Base-by-base conservation (phyloP, 805 yeast genomes). In the Wickerhamomyces hampshirensis region DNA sequence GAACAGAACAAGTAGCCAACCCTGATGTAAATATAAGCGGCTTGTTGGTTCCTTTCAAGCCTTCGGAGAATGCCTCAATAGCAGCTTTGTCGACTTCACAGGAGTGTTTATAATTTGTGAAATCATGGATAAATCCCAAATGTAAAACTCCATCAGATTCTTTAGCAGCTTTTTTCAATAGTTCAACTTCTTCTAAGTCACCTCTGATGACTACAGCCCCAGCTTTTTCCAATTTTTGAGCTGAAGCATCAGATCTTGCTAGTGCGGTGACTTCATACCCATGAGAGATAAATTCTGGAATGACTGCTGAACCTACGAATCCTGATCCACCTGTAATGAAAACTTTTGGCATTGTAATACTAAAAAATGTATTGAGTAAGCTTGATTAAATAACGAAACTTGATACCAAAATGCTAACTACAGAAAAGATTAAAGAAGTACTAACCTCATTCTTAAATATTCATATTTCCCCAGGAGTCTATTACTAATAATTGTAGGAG, bases 321-420 rank as follows among this genome's bases (percentile, higher is more conserved):
- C 68, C 66, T 10, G 62, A 42, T 23, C 47, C 66, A 23, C 68
- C 66, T 14, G 67, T 61, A 27, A 63, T 52, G 44, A 62, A 59
- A 6, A 51, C 48, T 37, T 55, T 60, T 56, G 53, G 51, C 36
- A 40, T 44, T n/a, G n/a, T n/a, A n/a, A n/a, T n/a, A 35, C 23
- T 27, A 15, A 23, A 23, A 23, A 23, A 9, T 23, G 26, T 23
- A 23, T 23, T 23, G 12, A 23, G 8, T 23, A 23, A 23, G n/a
- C n/a, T n/a, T n/a, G n/a, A n/a, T n/a, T n/a, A n/a, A n/a, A n/a
- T n/a, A n/a, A n/a, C n/a, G n/a, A n/a, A n/a, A n/a, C n/a, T n/a
- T n/a, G n/a, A n/a, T n/a, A n/a, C n/a, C n/a, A n/a, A n/a, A n/a
- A n/a, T n/a, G n/a, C n/a, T n/a, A n/a, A n/a, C n/a, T n/a, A n/a